Percentiles rank a stretch among this genome's conserved stretches.
phyloP scores from a whole-genome alignment of 441 rosid species.

The Croton setiger region DNA sequence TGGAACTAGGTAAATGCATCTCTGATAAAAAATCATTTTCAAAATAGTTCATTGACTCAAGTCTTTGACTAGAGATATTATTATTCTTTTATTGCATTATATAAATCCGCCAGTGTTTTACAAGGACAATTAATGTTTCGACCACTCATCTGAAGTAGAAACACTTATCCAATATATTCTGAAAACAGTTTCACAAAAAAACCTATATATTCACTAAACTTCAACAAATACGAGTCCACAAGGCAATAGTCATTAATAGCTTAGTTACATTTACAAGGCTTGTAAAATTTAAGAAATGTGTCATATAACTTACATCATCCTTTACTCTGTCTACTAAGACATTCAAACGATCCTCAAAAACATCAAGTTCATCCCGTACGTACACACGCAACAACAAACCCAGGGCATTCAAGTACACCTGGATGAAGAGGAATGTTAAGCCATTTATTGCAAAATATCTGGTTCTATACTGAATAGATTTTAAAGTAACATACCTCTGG shows the following conservation, averaged over 20 bases:
- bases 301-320: constrained; percentile 46
- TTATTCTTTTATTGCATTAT: too few relatives aligned
- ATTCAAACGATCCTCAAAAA: constrained; percentile 51
- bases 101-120: too few relatives aligned
- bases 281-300: background rate
- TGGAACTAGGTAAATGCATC: background rate
- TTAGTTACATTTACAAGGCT: background rate
- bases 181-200: background rate
- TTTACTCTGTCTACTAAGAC: constrained; percentile 42
- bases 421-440: constrained; percentile 18
- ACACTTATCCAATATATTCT: background rate
- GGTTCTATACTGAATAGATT: background rate
- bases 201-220: background rate
- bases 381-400: constrained; percentile 69
- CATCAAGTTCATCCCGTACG: constrained; percentile 48
- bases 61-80: too few relatives aligned
- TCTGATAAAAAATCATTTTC: too few relatives aligned
- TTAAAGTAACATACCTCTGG: constrained; percentile 44
- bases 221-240: too few relatives aligned
- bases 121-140: background rate
- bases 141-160: constrained; percentile 1
- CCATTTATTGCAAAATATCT: constrained; percentile 11
- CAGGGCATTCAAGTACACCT: constrained; percentile 81
- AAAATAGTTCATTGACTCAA: too few relatives aligned
- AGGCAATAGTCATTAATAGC: background rate